These are phyloP conservation scores for Wickerhamiella pararugosa DNA, from an alignment of 1,139 yeast genomes.

Conservation along the genomic window DNA sequence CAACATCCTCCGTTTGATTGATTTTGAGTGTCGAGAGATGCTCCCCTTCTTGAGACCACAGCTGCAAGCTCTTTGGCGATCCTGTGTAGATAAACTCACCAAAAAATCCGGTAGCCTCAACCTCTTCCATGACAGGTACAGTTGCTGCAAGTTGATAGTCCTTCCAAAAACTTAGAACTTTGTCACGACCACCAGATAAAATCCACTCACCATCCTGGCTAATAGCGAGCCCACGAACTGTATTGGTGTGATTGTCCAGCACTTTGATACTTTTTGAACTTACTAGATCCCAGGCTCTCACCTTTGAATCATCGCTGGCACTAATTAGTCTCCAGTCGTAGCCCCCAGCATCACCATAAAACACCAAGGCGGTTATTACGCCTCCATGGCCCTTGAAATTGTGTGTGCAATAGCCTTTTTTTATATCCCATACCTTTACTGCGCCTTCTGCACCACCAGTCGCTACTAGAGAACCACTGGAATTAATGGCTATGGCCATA, in stretches of 20 bases:
- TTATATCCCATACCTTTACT: conserved; percentile 84
- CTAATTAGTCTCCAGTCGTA: conserved; percentile 66
- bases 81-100: conserved; percentile 11
- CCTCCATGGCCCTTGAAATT: conserved; percentile 89
- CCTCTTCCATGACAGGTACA: conserved; percentile 56
- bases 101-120: conserved; percentile 70
- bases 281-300: conserved; percentile 83
- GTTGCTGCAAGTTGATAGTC: conserved; percentile 46
- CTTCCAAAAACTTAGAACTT: conserved; percentile 47
- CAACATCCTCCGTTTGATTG: conserved; percentile 11
- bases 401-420: conserved; percentile 78
- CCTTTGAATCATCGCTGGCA: conserved; percentile 68
- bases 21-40: conserved; percentile 12
- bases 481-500: conserved; percentile 60
- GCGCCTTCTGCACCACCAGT: conserved; percentile 94
- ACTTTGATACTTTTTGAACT: conserved; percentile 51
- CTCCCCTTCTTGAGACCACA: conserved; percentile 9
- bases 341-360: conserved; percentile 54
- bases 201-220: conserved; percentile 36
- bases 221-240: conserved; percentile 77
- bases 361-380: conserved; percentile 64
- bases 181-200: conserved; percentile 83
- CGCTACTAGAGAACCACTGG: conserved; percentile 73
- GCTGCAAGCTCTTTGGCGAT: conserved; percentile 9
- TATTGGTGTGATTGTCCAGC: conserved; percentile 62